phyloP scores from a whole-genome alignment of 2,329 filamentous ascomycete genomes.

The Elsinoe necatrix region DNA sequence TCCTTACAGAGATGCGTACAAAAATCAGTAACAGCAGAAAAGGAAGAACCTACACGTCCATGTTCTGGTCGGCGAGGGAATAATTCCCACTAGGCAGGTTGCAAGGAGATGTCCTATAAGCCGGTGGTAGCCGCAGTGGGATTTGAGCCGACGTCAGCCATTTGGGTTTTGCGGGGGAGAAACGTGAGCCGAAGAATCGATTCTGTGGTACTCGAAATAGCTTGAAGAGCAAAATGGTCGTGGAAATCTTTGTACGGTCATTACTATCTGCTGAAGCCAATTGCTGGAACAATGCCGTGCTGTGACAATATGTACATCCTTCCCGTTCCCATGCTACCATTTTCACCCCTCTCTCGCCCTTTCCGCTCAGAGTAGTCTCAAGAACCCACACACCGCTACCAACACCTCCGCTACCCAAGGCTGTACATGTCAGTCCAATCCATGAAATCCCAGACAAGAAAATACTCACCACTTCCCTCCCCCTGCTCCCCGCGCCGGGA shows the following conservation, averaged over 20 bases:
- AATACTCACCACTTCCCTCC: conserved; percentile 28
- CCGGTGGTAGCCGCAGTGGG: background rate
- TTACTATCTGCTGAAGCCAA: conserved; percentile 5
- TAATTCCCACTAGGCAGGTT: conserved; percentile 3
- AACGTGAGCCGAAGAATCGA: too few species aligned
- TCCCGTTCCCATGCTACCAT: background rate
- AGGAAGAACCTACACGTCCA: background rate
- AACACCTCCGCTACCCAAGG: conserved; percentile 8
- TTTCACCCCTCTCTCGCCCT: background rate
- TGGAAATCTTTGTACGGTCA: background rate
- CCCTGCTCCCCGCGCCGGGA: conserved; percentile 24
- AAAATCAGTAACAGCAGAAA: background rate
- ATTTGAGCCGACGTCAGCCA: background rate
- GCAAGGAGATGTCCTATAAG: background rate
- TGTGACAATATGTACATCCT: background rate
- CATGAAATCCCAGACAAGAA: background rate
- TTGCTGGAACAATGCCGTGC: background rate
- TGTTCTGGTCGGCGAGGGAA: background rate
- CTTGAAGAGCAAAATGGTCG: too few species aligned
- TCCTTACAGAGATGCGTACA: background rate
- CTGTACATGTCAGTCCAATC: background rate
- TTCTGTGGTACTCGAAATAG: too few species aligned
- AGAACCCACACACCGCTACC: background rate
- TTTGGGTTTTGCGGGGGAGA: background rate
- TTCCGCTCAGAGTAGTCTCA: conserved; percentile 3